Conservation (phyloP, 2,329 filamentous ascomycete species). For the Fusarium sp. region DNA sequence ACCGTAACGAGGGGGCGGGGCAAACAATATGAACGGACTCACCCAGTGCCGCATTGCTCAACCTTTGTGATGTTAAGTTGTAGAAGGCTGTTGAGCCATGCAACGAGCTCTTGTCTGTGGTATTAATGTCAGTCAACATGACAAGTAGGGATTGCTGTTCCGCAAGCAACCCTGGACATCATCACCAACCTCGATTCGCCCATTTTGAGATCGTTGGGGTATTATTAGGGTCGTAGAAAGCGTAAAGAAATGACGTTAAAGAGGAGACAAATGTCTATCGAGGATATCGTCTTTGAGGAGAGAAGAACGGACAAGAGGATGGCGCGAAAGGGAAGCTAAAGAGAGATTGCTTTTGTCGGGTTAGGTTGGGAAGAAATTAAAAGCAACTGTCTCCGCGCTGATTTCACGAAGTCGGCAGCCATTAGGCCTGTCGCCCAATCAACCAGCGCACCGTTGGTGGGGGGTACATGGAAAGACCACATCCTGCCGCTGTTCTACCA, state of each 20-base stretch:
- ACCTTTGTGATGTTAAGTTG: constrained; percentile 99
- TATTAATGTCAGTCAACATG: constrained; percentile 36
- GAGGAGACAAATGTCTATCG: constrained; percentile 1
- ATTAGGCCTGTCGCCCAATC: constrained; percentile 50
- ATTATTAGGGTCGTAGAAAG: constrained; percentile 34
- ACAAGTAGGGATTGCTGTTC: constrained; percentile 6
- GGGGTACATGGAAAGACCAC: constrained; percentile 46
- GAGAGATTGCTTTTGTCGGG: constrained; percentile 45
- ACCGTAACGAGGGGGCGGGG: constrained; percentile 47
- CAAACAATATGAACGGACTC: constrained; percentile 54
- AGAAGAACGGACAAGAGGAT: constrained; percentile 15
- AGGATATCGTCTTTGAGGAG: constrained; percentile 17
- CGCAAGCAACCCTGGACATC: constrained; percentile 10
- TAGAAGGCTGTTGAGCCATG: constrained; percentile 97
- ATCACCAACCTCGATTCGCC: constrained; percentile 62
- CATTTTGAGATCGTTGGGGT: constrained; percentile 55
- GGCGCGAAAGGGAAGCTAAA: constrained; percentile 24
- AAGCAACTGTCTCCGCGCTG: constrained; percentile 45
- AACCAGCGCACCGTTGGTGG: constrained; percentile 46
- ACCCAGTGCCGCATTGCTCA: constrained; percentile 99
- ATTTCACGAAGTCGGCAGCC: constrained; percentile 46
- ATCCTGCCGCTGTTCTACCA: constrained; percentile 24
- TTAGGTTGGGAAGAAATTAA: constrained; percentile 51
- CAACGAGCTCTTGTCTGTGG: constrained; percentile 92
- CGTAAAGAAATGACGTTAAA: constrained; percentile 7